These are phyloP conservation scores for Xylaria sp. DNA, from an alignment of 2,329 filamentous ascomycete genomes.

Conservation along the genomic window DNA sequence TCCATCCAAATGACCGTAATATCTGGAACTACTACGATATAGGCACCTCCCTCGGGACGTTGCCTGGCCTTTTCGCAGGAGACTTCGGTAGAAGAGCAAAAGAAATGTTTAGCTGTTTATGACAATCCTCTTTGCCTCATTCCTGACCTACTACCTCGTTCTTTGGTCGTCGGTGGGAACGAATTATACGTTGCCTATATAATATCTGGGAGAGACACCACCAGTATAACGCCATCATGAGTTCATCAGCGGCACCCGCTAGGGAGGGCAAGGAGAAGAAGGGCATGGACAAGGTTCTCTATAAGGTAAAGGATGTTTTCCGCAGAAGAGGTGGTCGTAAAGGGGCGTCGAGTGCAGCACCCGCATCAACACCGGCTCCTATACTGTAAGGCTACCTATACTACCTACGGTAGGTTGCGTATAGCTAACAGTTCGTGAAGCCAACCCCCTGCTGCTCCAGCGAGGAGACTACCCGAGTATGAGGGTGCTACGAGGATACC, in stretches of 20 bases:
- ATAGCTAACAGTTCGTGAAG: constrained; percentile 40
- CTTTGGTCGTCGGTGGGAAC: constrained; percentile 14
- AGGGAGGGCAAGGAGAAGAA: constrained; percentile 55
- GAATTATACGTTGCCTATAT: constrained; percentile 10
- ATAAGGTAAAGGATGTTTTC: constrained; percentile 62
- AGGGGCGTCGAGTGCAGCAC: constrained; percentile 24
- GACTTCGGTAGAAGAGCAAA: constrained; percentile 1
- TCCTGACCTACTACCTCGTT: constrained; percentile 6
- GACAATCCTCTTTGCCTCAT: constrained; percentile 15
- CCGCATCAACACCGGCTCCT: constrained; percentile 28
- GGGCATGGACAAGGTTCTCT: constrained; percentile 60
- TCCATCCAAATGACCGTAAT: neutral
- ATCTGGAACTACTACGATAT: neutral
- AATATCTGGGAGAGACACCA: constrained; percentile 1
- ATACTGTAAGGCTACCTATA: constrained; percentile 42
- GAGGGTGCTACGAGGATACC: constrained; percentile 55
- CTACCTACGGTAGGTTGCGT: neutral
- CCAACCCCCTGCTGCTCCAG: constrained; percentile 36
- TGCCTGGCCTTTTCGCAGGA: neutral
- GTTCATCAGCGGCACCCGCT: constrained; percentile 41
- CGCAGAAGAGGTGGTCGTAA: constrained; percentile 54
- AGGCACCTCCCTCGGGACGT: neutral
- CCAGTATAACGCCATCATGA: constrained; percentile 39
- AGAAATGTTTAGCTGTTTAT: constrained; percentile 31
- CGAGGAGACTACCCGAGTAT: constrained; percentile 41